Evolutionary conservation across 345 rosid species (phyloP).

Genomic region (Salix brachista): DNA sequence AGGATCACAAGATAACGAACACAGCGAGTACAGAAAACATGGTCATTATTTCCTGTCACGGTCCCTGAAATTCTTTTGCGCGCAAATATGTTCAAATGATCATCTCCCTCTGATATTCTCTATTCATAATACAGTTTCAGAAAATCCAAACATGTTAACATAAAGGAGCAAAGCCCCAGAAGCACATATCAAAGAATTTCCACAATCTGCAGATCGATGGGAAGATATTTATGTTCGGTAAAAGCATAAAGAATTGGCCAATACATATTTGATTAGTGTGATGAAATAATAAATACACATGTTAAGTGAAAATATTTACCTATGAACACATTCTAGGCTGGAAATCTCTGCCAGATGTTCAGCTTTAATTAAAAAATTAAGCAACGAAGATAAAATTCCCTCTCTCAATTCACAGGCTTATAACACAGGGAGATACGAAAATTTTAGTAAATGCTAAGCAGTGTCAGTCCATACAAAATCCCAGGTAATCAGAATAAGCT

Average conservation of each 20-base stretch:
- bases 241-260: background rate
- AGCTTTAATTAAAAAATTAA: background rate
- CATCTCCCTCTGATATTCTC: background rate
- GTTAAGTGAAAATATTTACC: background rate
- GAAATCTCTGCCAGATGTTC: background rate
- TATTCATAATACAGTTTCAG: background rate
- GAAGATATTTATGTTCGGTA: background rate
- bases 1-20: no score
- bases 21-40: no score
- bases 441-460: no score
- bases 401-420: no score
- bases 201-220: background rate
- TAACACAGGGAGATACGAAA: no score
- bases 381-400: no score
- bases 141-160: background rate
- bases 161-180: background rate
- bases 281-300: background rate
- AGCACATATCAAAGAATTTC: background rate
- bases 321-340: background rate
- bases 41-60: no score
- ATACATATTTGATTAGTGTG: background rate
- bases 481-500: background rate
- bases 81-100: background rate
- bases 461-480: no score
- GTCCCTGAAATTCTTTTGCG: background rate